These are phyloP conservation scores for Lasiosphaeris hirsuta DNA, from an alignment of 495 filamentous ascomycete genomes.

Conservation along the genomic window DNA sequence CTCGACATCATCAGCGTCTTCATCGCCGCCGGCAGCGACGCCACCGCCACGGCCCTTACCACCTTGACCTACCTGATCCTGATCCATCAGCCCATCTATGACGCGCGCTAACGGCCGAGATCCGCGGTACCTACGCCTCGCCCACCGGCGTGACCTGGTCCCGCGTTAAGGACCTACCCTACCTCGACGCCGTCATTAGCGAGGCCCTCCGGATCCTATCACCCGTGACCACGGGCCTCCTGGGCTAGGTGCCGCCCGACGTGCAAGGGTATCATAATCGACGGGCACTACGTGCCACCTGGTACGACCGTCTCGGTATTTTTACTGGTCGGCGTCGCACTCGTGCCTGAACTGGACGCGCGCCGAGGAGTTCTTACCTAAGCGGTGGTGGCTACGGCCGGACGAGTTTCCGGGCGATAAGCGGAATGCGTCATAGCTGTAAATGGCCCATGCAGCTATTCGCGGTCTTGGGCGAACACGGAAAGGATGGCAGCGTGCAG, in stretches of 20 bases:
- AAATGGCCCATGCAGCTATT: too few relatives aligned
- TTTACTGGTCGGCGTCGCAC: conserved; percentile 18
- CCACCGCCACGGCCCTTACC: too few relatives aligned
- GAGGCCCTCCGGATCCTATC: conserved; percentile 15
- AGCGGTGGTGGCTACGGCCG: conserved; percentile 45
- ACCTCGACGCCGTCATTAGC: background rate
- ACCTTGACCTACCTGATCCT: too few relatives aligned
- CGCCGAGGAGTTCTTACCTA: conserved; percentile 38
- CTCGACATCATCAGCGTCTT: conserved; percentile 15
- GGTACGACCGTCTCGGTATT: conserved; percentile 25
- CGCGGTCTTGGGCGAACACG: too few relatives aligned
- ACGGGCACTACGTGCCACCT: conserved; percentile 14
- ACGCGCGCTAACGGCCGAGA: too few relatives aligned
- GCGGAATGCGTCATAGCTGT: conserved; percentile 30
- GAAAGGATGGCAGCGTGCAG: too few relatives aligned
- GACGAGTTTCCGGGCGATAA: conserved; percentile 21
- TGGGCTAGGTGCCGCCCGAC: conserved; percentile 9
- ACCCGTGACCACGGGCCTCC: conserved; percentile 13
- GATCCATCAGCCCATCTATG: too few relatives aligned
- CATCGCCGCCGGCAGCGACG: too few relatives aligned
- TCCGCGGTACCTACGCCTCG: too few relatives aligned
- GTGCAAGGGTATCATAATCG: conserved; percentile 18
- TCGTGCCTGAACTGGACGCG: conserved; percentile 30
- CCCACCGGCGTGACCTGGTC: too few relatives aligned
- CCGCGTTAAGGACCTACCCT: conserved; percentile 8